These are phyloP conservation scores for Pseudogymnoascus sp. DNA, from an alignment of 2,329 filamentous ascomycete species.

Conservation along the genomic window DNA sequence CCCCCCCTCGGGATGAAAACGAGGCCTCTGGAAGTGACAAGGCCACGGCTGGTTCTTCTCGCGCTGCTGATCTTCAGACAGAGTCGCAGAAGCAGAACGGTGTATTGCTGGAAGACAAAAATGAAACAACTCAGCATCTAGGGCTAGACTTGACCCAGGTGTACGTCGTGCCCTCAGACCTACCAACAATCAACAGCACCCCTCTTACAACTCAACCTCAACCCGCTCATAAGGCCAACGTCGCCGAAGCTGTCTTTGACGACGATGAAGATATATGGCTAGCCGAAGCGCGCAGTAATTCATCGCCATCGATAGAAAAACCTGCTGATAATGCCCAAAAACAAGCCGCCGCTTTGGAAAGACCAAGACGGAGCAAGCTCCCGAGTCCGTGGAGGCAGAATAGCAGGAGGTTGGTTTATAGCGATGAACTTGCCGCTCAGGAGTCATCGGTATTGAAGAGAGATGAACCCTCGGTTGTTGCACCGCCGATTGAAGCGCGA, in stretches of 20 bases:
- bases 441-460: constrained; percentile 14
- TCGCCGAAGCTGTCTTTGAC: constrained; percentile 17
- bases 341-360: constrained; percentile 17
- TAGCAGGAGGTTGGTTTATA: constrained; percentile 25
- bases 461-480: constrained; percentile 8
- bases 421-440: constrained; percentile 23
- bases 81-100: background rate
- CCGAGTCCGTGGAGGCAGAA: constrained; percentile 28
- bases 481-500: background rate
- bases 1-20: background rate
- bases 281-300: constrained; percentile 28
- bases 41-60: background rate
- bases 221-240: background rate
- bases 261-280: constrained; percentile 26
- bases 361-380: constrained; percentile 24
- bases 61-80: background rate
- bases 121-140: background rate
- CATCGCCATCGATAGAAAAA: constrained; percentile 19
- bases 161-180: background rate
- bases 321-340: constrained; percentile 12
- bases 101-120: background rate
- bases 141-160: background rate
- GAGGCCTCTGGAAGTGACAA: background rate
- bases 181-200: background rate
- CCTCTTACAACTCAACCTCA: background rate